phyloP scores from a whole-genome alignment of 108 stramenopile genomes.

The Fistulifera pelliculosa region DNA sequence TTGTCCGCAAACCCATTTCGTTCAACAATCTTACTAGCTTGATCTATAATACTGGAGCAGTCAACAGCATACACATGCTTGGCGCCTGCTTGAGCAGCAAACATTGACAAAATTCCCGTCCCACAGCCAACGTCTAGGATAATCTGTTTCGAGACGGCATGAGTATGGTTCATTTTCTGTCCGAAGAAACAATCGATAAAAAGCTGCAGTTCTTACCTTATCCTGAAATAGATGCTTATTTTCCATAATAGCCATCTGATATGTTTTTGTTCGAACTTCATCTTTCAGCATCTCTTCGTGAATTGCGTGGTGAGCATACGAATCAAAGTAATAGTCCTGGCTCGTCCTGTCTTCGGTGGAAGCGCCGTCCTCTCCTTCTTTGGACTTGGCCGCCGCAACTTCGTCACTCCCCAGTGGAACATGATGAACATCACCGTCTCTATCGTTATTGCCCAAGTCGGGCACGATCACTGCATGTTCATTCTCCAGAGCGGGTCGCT shows the following conservation, averaged over 20 bases:
- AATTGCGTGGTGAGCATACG: conserved; percentile 93
- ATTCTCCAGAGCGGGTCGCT: too few relatives aligned
- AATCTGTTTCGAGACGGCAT: conserved; percentile 15
- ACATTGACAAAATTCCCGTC: conserved; percentile 88
- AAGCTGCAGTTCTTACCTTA: conserved; percentile 24
- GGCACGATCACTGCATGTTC: too few relatives aligned
- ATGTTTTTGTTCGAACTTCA: conserved; percentile 85
- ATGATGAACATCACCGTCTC: too few relatives aligned
- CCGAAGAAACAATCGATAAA: neutral
- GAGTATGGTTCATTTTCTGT: neutral
- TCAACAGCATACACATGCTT: conserved; percentile 90
- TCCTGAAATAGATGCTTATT: conserved; percentile 74
- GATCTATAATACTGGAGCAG: conserved; percentile 79
- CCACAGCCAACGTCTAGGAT: conserved; percentile 96
- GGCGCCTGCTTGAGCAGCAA: conserved; percentile 90
- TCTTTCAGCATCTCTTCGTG: conserved; percentile 98
- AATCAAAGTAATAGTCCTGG: conserved; percentile 90
- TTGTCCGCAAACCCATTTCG: conserved; percentile 77
- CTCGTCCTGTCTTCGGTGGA: conserved; percentile 40
- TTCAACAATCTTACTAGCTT: conserved; percentile 70
- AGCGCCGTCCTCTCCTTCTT: too few relatives aligned
- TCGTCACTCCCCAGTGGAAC: too few relatives aligned
- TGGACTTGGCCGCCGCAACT: too few relatives aligned
- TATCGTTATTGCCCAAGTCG: too few relatives aligned
- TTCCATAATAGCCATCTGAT: conserved; percentile 76